Evolutionary conservation across 2,329 filamentous ascomycete species (phyloP).

Genomic region (Emergomyces africanus): DNA sequence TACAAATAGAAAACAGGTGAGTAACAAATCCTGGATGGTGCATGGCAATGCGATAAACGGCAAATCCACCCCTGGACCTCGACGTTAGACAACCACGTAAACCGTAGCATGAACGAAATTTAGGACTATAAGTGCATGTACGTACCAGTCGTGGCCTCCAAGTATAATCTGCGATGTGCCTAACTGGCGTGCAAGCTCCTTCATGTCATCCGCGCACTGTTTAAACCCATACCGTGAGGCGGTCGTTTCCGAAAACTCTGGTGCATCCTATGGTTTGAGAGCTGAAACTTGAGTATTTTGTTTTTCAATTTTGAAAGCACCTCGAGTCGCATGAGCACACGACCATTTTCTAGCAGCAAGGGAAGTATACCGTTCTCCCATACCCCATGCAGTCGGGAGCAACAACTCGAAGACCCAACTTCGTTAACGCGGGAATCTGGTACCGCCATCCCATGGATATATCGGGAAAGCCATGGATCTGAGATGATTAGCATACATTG

Average conservation of each 20-base stretch:
- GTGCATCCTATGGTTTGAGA: conserved; percentile 23
- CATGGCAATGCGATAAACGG: conserved; percentile 62
- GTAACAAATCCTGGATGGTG: conserved; percentile 61
- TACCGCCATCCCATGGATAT: conserved; percentile 75
- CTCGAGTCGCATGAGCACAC: not conserved
- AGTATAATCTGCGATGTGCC: conserved; percentile 53
- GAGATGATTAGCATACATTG: not conserved
- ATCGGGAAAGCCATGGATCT: conserved; percentile 74
- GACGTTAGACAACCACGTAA: not conserved
- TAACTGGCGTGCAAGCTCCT: conserved; percentile 52
- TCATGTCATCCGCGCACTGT: conserved; percentile 60
- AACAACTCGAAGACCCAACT: conserved; percentile 64
- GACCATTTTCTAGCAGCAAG: not conserved
- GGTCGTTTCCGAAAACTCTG: conserved; percentile 46
- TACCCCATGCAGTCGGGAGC: conserved; percentile 82
- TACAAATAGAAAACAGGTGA: conserved; percentile 69
- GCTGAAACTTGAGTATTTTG: not conserved
- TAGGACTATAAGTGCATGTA: not conserved
- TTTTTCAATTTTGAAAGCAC: not conserved
- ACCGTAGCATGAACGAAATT: not conserved
- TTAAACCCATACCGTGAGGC: conserved; percentile 55
- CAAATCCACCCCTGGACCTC: conserved; percentile 51
- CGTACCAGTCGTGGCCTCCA: conserved; percentile 75
- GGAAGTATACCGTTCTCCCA: conserved; percentile 49
- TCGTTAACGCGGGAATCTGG: conserved; percentile 66